Percentiles rank a stretch among this genome's conserved stretches.
Evolutionary conservation across 208 protist genomes (phyloP).

Genomic region (Leptomonas seymouri): DNA sequence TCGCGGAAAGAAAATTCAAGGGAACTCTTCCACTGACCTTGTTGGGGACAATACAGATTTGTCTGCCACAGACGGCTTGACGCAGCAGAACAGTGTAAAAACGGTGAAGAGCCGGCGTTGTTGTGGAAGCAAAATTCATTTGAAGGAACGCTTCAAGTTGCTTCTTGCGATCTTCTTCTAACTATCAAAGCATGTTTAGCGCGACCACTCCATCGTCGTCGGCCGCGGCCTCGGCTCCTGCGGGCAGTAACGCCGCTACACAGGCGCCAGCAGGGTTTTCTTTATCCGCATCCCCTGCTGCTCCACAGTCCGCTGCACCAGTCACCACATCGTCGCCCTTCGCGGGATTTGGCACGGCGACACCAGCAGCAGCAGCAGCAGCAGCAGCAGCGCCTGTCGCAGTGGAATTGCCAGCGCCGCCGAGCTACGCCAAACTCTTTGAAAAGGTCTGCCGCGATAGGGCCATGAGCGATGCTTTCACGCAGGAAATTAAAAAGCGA

Average conservation of each 20-base stretch:
- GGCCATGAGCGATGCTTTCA: slow-evolving; percentile 31
- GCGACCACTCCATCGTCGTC: not conserved
- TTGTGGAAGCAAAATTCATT: too few species aligned
- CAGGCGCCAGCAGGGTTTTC: slow-evolving; percentile 6
- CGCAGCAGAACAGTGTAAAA: too few species aligned
- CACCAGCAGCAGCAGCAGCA: not conserved
- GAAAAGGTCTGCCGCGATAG: slow-evolving; percentile 33
- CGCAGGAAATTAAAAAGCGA: slow-evolving; percentile 46
- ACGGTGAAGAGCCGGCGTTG: too few species aligned
- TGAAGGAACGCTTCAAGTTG: too few species aligned
- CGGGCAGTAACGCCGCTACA: not conserved
- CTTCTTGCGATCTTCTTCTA: too few species aligned
- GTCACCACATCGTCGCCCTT: not conserved
- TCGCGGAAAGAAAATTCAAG: too few species aligned
- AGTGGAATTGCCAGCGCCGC: slow-evolving; percentile 2
- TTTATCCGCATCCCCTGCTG: not conserved
- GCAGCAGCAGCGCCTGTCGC: not conserved
- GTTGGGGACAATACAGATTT: too few species aligned
- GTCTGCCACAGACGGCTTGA: too few species aligned
- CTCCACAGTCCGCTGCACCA: not conserved
- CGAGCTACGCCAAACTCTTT: slow-evolving; percentile 29
- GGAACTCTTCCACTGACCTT: not conserved
- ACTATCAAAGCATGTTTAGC: slow-evolving; percentile 14
- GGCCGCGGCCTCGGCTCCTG: not conserved
- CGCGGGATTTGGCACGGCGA: not conserved